Percentiles rank a stretch among this genome's conserved stretches.
Conservation (phyloP, 305 asterid genomes). For the Rubia tinctorum region DNA sequence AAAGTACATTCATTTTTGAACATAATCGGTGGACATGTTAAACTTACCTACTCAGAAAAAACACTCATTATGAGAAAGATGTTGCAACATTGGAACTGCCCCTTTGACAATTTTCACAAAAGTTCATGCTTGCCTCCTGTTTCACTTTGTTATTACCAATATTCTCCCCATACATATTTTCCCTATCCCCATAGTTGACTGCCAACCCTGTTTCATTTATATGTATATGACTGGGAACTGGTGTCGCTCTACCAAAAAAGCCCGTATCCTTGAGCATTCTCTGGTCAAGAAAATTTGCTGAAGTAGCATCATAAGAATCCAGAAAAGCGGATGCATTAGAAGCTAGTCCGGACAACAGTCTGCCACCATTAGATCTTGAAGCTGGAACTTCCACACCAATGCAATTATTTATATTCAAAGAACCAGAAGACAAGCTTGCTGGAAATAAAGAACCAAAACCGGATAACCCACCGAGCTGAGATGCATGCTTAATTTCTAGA, state of each 20-base stretch:
- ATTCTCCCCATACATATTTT: constrained; percentile 31
- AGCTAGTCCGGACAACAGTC: constrained; percentile 26
- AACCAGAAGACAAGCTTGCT: constrained; percentile 34
- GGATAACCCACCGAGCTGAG: constrained; percentile 32
- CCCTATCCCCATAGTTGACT: constrained; percentile 33
- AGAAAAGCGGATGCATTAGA: constrained; percentile 29
- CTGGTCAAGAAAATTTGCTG: constrained; percentile 28
- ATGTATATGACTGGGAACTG: constrained; percentile 63
- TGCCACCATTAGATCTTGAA: constrained; percentile 27
- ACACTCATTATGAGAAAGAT: constrained; percentile 29
- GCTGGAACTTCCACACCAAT: constrained; percentile 35
- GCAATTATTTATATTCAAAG: constrained; percentile 34
- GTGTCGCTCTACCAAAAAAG: constrained; percentile 38
- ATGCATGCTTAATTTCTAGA: constrained; percentile 31
- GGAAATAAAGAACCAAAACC: constrained; percentile 39
- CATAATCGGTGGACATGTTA: background rate
- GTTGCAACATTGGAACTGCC: constrained; percentile 35
- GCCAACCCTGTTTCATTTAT: constrained; percentile 43
- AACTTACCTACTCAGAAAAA: constrained; percentile 53
- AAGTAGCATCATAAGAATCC: constrained; percentile 36
- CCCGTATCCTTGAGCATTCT: constrained; percentile 34
- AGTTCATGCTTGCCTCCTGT: constrained; percentile 53
- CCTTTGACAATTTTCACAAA: constrained; percentile 38
- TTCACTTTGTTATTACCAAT: constrained; percentile 45
- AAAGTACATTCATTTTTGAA: constrained; percentile 9